Base-by-base conservation (phyloP, 257 asterid species). In the Catharanthus roseus region DNA sequence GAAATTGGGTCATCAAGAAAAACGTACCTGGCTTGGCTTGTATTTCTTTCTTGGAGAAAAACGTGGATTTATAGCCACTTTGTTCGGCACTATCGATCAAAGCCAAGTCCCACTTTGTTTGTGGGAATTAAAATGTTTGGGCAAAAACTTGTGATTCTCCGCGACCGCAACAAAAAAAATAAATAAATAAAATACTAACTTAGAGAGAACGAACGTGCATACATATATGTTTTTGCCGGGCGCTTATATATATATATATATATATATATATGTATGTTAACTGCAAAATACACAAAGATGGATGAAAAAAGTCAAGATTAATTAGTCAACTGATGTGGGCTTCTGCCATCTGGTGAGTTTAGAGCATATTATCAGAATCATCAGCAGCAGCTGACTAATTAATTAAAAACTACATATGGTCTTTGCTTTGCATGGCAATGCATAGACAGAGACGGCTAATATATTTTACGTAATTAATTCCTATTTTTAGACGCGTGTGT, bases 361-460 rank as follows among this genome's bases (percentile, higher is more conserved):
- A 38, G 67, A 45, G 67, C 65, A n/a, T n/a, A 62, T 34, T 33
- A 62, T 19, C 45, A 33, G 44, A 38, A 61, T 31, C 1, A 38
- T n/a, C n/a, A 8, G 8, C 44, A 62, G 67, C 15, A 34, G 45
- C 7, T 6, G 45, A 33, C 24, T 34, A 6, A 34, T n/a, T n/a
- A 38, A 38, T 31, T 8, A 61, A 61, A 31, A 12, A 13, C 28
- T 21, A 39, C 31, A 13, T 16, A 0, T 23, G 7, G 1, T 10
- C 38, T 23, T 4, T 42, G 33, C 55, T 49, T 56, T 70, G 74
- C 74, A 70, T 70, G 74, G 67, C 56, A 70, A 56, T 70, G 67
- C 66, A n/a, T n/a, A n/a, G 5, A 70, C 34, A 57, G 26, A 70
- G 56, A 39, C 28, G 67, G 55, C 56, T 16, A 26, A 5, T 5